These are phyloP conservation scores for Mortierella sp. DNA, from an alignment of 371 early-diverging fungal species.

Conservation along the genomic window DNA sequence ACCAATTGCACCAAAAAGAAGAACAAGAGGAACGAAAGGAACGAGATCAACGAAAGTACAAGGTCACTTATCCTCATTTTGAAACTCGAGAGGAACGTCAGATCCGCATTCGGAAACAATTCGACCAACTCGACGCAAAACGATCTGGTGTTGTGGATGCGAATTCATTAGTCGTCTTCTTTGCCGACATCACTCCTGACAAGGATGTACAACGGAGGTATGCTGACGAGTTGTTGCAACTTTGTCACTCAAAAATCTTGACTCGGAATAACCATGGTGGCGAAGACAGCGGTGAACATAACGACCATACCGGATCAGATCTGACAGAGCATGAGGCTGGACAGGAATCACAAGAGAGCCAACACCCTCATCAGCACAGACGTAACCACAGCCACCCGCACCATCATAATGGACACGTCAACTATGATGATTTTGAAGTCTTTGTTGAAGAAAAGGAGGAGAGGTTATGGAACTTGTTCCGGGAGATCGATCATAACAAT, in stretches of 20 bases:
- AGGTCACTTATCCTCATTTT: slow-evolving; percentile 33
- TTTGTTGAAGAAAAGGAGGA: slow-evolving; percentile 79
- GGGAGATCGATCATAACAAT: slow-evolving; percentile 73
- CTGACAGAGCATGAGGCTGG: background rate
- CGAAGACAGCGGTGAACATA: background rate
- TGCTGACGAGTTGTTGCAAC: slow-evolving; percentile 49
- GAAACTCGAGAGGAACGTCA: slow-evolving; percentile 52
- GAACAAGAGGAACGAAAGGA: slow-evolving; percentile 18
- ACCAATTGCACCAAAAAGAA: background rate
- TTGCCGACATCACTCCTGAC: slow-evolving; percentile 48
- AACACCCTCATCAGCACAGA: background rate
- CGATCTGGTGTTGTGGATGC: slow-evolving; percentile 41
- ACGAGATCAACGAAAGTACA: background rate
- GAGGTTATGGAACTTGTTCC: slow-evolving; percentile 76
- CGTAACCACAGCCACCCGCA: background rate
- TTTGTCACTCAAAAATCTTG: slow-evolving; percentile 42
- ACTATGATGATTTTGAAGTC: slow-evolving; percentile 77
- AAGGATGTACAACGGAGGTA: slow-evolving; percentile 45
- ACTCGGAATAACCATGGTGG: slow-evolving; percentile 19
- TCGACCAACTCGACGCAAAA: slow-evolving; percentile 33
- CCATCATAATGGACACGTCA: slow-evolving; percentile 55
- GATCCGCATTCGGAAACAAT: slow-evolving; percentile 51
- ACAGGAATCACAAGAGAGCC: slow-evolving; percentile 5
- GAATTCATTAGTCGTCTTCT: slow-evolving; percentile 41
- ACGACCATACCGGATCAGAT: background rate